Percentiles rank a stretch among this genome's conserved stretches.
phyloP scores from a whole-genome alignment of 75 land plant species.

The Selaginella moellendorffii region DNA sequence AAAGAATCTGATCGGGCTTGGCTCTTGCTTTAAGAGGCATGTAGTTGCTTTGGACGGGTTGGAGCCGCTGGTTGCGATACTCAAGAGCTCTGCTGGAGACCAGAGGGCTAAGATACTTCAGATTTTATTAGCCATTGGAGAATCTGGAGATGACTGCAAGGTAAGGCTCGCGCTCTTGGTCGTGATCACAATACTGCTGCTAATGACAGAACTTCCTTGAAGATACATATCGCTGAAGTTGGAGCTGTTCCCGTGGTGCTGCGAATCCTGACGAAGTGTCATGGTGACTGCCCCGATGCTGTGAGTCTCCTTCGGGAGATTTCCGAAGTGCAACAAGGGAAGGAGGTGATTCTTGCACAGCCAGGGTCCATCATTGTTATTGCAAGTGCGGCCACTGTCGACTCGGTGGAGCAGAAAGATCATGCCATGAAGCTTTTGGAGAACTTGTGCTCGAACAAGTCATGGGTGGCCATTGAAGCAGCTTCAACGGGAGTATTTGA shows the following conservation, averaged over 20 bases:
- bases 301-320: conserved; percentile 23
- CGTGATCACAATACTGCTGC: no score
- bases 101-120: conserved; percentile 13
- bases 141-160: conserved; percentile 17
- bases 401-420: conserved; percentile 14
- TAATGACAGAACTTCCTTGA: no score
- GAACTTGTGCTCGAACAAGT: conserved; percentile 14
- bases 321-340: conserved; percentile 13
- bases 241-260: conserved; percentile 16
- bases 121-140: conserved; percentile 13
- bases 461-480: conserved; percentile 13
- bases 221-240: conserved; percentile 13
- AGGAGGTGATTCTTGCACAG: conserved; percentile 12
- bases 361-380: conserved; percentile 15
- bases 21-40: conserved; percentile 10
- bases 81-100: conserved; percentile 12
- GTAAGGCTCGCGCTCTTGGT: no score
- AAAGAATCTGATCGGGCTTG: conserved; percentile 10
- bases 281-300: conserved; percentile 15
- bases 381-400: conserved; percentile 16
- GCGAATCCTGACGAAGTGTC: conserved; percentile 14
- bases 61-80: conserved; percentile 10
- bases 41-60: conserved; percentile 17
- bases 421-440: conserved; percentile 16
- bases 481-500: conserved; percentile 18